A percentile compares a stretch with the other conserved stretches of the same genome.
Conservation (phyloP, 116 monocot species). For the Trichopus zeylanicus region DNA sequence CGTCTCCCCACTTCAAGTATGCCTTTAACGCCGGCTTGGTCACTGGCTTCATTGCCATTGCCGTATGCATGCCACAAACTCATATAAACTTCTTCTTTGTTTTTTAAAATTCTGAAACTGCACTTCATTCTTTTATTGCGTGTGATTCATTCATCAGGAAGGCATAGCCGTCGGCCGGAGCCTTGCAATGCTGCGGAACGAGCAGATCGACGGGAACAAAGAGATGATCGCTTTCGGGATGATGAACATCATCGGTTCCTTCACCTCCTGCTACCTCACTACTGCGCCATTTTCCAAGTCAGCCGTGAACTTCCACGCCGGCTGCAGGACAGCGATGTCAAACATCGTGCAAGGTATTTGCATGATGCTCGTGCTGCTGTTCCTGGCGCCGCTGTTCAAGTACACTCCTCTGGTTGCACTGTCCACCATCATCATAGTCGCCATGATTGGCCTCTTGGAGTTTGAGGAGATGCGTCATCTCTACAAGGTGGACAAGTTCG, state of each 20-base stretch:
- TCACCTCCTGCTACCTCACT: conserved; percentile 79
- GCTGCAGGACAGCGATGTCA: conserved; percentile 63
- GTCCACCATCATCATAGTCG: conserved; percentile 59
- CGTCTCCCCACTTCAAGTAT: conserved; percentile 19
- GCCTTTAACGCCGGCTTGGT: conserved; percentile 54
- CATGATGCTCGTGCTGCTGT: conserved; percentile 78
- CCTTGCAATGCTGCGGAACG: conserved; percentile 36
- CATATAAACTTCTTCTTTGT: not conserved
- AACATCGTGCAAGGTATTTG: conserved; percentile 56
- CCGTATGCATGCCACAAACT: conserved; percentile 28
- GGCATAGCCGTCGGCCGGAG: conserved; percentile 8
- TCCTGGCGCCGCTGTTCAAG: conserved; percentile 73
- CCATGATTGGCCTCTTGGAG: conserved; percentile 74
- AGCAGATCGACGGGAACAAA: conserved; percentile 80
- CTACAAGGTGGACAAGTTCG: conserved; percentile 73
- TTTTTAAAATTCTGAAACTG: not conserved
- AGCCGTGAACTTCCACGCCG: conserved; percentile 64
- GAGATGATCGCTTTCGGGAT: conserved; percentile 89
- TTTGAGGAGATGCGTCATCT: conserved; percentile 38
- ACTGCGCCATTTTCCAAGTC: conserved; percentile 92
- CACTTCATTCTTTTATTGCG: not conserved
- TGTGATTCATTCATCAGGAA: not conserved
- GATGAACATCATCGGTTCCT: conserved; percentile 85
- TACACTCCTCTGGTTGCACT: conserved; percentile 74
- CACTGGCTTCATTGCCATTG: conserved; percentile 56